Evolutionary conservation across 2,329 filamentous ascomycete genomes (phyloP), one percentile per base, ranked within the genome.

Genomic region (Coniochaeta hoffmannii): DNA sequence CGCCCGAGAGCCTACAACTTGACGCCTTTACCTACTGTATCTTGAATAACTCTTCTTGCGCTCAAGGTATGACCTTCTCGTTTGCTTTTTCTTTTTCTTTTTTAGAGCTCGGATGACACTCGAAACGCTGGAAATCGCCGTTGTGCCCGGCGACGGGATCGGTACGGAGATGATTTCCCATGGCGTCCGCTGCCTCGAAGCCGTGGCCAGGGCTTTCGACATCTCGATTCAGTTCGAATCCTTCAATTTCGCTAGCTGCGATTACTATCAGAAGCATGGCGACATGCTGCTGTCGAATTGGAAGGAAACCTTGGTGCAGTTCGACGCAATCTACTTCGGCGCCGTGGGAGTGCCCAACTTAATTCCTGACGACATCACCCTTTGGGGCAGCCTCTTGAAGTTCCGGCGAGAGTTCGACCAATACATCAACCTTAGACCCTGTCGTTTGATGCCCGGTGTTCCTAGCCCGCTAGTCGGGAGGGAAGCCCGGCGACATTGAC

Each of bases 131-230:
- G 55, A 56, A 8, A 83, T 87, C 58, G 84, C 84, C n/a, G 78
- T 76, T 30, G 86, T 89, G 55, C 83, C 85, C 0, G 86, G 82
- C 8, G 86, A 89, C 63, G 86, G 86, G 54, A 88, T 89, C 58
- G 86, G 86, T 1, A 78, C 78, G 1, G 86, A 89, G 67, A 85
- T 89, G 11, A 81, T 87, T 67, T 72, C 77, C 31, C 83, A 83
- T 1, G 84, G 83, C 2, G 80, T 88, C 5, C 72, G 76, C 28
- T 85, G 83, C 10, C 73, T 88, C 51, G 69, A 85, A 61, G 76
- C 77, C 11, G 68, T 79, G 1, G 74, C 73, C 26, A 63, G 72
- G 17, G 67, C 76, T 2, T 76, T 79, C 58, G 69, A 73, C 35
- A 73, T 81, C 0, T 78, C 82, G 53, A 68, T 88, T 0, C 67